Evolutionary conservation across 2,329 filamentous ascomycete species (phyloP).

Genomic region (Aureobasidium sp.): DNA sequence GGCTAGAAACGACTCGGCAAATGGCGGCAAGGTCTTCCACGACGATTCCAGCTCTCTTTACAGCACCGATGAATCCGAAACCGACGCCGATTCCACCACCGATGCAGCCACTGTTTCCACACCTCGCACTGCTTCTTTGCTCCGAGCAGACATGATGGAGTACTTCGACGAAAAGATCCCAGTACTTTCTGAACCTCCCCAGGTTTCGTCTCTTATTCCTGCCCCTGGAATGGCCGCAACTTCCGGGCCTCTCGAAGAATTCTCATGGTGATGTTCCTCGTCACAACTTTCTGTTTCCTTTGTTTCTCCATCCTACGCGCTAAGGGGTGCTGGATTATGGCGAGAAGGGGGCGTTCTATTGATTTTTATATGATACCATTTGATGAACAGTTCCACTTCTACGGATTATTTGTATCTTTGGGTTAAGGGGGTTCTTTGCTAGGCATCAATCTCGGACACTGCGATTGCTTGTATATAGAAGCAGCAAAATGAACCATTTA

Average conservation of each 20-base stretch:
- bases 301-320: not conserved
- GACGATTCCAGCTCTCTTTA: constrained; percentile 7
- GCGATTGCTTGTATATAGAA: not conserved
- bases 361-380: constrained; percentile 12
- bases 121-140: constrained; percentile 4
- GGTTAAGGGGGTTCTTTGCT: not conserved
- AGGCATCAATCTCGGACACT: not conserved
- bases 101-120: constrained; percentile 11
- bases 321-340: not conserved
- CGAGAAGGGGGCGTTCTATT: not conserved
- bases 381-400: constrained; percentile 1
- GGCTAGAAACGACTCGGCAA: constrained; percentile 4
- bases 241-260: constrained; percentile 27
- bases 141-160: constrained; percentile 6
- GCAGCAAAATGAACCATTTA: not conserved
- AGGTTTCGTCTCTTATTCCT: constrained; percentile 13
- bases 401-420: not conserved
- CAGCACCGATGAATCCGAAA: constrained; percentile 3
- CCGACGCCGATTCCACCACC: not conserved
- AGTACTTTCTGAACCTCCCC: constrained; percentile 19
- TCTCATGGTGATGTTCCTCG: constrained; percentile 7
- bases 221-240: constrained; percentile 28
- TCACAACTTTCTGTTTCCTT: not conserved
- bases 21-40: constrained; percentile 6
- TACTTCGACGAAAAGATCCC: constrained; percentile 23